Percentiles rank a stretch among this genome's conserved stretches.
Conservation (phyloP, 1,284 basidiomycete genomes). For the Papiliotrema flavescens region DNA sequence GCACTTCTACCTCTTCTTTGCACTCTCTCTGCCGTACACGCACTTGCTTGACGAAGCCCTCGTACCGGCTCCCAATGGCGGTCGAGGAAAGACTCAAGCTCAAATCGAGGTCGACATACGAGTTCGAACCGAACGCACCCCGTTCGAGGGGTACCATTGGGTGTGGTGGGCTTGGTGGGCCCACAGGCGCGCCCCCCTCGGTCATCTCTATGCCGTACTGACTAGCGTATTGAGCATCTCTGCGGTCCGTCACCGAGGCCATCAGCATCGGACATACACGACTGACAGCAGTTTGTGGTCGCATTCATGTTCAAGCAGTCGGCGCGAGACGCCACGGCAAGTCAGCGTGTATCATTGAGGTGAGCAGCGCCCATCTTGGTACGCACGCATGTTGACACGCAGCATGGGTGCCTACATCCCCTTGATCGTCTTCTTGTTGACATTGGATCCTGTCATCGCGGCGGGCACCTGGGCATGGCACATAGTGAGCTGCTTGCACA, state of each 20-base stretch:
- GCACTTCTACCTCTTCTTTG: slow-evolving; percentile 29
- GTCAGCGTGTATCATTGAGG: slow-evolving; percentile 14
- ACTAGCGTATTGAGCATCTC: no score
- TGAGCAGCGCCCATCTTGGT: slow-evolving; percentile 7
- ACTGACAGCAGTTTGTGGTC: slow-evolving; percentile 11
- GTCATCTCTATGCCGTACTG: slow-evolving; percentile 11
- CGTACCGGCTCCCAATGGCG: neutral
- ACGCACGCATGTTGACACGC: neutral
- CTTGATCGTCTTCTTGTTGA: slow-evolving; percentile 9
- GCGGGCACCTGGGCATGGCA: slow-evolving; percentile 9
- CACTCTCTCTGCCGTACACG: slow-evolving; percentile 25
- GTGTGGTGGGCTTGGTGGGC: slow-evolving; percentile 44
- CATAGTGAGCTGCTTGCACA: neutral
- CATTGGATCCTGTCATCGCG: slow-evolving; percentile 16
- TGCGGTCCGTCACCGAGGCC: no score
- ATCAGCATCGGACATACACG: no score
- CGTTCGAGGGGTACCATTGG: slow-evolving; percentile 28
- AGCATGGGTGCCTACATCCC: slow-evolving; percentile 16
- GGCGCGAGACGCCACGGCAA: slow-evolving; percentile 9
- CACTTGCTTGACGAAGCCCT: slow-evolving; percentile 7
- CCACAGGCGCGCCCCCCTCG: slow-evolving; percentile 25
- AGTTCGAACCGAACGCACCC: slow-evolving; percentile 22
- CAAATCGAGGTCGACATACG: slow-evolving; percentile 30
- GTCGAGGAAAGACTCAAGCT: neutral
- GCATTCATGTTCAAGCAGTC: slow-evolving; percentile 15